phyloP scores from a whole-genome alignment of 768 basidiomycete genomes.

The Psilocybe cubensis region DNA sequence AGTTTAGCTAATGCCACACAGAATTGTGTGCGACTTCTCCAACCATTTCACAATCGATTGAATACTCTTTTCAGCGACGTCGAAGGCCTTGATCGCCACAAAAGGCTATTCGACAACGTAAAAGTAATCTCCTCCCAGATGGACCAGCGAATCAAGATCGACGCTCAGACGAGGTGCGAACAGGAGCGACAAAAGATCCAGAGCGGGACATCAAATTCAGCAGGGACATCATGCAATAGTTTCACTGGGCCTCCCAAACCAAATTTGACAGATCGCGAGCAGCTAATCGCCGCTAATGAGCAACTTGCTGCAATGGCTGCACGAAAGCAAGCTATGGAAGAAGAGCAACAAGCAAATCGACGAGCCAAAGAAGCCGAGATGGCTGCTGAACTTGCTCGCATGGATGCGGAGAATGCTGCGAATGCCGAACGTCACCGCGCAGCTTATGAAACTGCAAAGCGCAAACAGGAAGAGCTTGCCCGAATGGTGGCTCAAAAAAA shows the following conservation, averaged over 20 bases:
- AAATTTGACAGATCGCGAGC: no score
- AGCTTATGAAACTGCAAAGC: conserved; percentile 7
- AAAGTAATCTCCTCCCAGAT: conserved; percentile 1
- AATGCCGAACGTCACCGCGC: no score
- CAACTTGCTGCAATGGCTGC: no score
- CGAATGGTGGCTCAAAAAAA: neutral
- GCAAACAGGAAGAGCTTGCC: neutral
- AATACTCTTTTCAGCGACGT: conserved; percentile 27
- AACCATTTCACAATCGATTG: conserved; percentile 24
- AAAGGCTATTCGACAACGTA: conserved; percentile 3
- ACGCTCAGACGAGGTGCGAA: neutral
- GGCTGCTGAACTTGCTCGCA: no score
- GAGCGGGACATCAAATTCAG: neutral
- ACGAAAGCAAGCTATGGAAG: no score
- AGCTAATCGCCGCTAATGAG: no score
- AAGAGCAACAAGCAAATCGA: no score
- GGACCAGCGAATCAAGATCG: conserved; percentile 7
- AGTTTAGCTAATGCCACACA: conserved; percentile 30
- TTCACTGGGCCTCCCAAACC: neutral
- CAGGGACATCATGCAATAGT: neutral
- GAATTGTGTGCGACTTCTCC: conserved; percentile 26
- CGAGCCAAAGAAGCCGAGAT: no score
- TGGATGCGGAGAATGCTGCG: no score
- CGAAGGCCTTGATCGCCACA: conserved; percentile 13
- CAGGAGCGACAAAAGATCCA: neutral